Percentiles rank a stretch among this genome's conserved stretches.
phyloP scores from a whole-genome alignment of 176 grass and related monocot species.

The bread wheat (Triticum aestivum) region IWGSC_CS_RefSeq_v2.1 NC_057800.1:597139725-597140224 shows the following conservation, averaged over 20 bases:
- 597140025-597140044: neutral
- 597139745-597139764: neutral
- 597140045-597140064: neutral
- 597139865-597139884: neutral
- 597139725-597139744: neutral
- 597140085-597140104: neutral
- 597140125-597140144: neutral
- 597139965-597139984: too few relatives aligned
- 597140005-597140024: neutral
- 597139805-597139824: neutral
- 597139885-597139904: neutral
- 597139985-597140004: too few relatives aligned
- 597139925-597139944: too few relatives aligned
- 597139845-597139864: neutral
- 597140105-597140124: neutral
- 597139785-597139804: neutral
- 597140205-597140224: neutral
- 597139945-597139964: too few relatives aligned
- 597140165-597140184: slow-evolving; percentile 33
- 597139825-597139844: neutral
- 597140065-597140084: slow-evolving; percentile 1
- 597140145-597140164: slow-evolving; percentile 21
- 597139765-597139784: neutral
- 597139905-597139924: neutral
- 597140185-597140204: slow-evolving; percentile 38